Evolutionary conservation across 2,329 filamentous ascomycete genomes (phyloP).

Genomic region (Curvularia sp.): DNA sequence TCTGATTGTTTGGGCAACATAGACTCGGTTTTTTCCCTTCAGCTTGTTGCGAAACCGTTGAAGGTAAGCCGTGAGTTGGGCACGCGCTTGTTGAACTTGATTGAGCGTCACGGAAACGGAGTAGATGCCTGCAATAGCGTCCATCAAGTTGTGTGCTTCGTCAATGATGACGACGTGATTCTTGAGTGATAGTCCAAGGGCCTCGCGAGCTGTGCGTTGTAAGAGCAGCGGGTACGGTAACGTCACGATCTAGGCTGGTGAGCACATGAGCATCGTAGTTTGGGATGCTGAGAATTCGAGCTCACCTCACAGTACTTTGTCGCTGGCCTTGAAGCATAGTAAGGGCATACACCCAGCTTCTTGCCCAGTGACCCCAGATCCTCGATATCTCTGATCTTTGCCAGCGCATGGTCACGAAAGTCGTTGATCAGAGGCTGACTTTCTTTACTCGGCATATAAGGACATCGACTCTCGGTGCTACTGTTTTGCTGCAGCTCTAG

Average conservation of each 20-base stretch:
- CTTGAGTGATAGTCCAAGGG: slow-evolving; percentile 83
- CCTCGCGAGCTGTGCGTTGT: slow-evolving; percentile 85
- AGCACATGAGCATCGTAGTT: slow-evolving; percentile 7
- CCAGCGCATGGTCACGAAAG: slow-evolving; percentile 85
- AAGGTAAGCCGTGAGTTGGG: slow-evolving; percentile 81
- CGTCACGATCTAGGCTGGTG: slow-evolving; percentile 71
- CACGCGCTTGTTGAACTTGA: slow-evolving; percentile 75
- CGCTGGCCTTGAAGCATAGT: slow-evolving; percentile 89
- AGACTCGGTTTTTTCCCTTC: slow-evolving; percentile 89
- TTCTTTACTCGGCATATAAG: slow-evolving; percentile 79
- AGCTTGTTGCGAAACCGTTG: slow-evolving; percentile 86
- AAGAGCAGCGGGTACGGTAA: slow-evolving; percentile 90
- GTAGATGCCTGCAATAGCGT: slow-evolving; percentile 87
- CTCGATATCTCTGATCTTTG: slow-evolving; percentile 90
- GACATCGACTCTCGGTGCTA: slow-evolving; percentile 72
- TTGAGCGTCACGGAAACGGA: slow-evolving; percentile 76
- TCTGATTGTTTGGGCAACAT: slow-evolving; percentile 85
- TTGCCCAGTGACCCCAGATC: slow-evolving; percentile 82
- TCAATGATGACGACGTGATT: slow-evolving; percentile 94
- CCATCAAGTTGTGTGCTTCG: slow-evolving; percentile 97
- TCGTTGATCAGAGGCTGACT: slow-evolving; percentile 74
- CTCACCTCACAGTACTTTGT: slow-evolving; percentile 77
- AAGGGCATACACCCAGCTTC: slow-evolving; percentile 83
- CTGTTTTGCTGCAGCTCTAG: slow-evolving; percentile 81
- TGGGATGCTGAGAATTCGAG: background rate